These are phyloP conservation scores for Abortiporus biennis DNA, from an alignment of 1,284 basidiomycete genomes.

Conservation along the genomic window DNA sequence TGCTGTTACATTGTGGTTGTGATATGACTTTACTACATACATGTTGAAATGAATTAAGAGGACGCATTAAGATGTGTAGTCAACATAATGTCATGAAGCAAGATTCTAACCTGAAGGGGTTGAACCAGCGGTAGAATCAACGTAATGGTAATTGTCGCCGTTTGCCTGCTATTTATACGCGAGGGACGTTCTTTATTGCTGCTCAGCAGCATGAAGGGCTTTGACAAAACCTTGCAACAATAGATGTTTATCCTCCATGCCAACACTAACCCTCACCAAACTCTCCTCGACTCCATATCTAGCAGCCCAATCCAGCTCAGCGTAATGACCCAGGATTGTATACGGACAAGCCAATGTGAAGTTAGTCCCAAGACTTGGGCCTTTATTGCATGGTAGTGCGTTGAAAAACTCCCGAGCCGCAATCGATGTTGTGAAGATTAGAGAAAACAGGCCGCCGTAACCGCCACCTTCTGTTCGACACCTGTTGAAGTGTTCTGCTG, in stretches of 20 bases:
- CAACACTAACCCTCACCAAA: conserved; percentile 87
- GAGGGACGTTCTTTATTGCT: no score
- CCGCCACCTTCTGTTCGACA: conserved; percentile 55
- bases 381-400: conserved; percentile 78
- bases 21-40: no score
- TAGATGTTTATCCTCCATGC: conserved; percentile 72
- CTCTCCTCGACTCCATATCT: conserved; percentile 81
- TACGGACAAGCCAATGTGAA: conserved; percentile 95
- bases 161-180: no score
- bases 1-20: no score
- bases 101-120: no score
- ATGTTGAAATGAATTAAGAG: no score
- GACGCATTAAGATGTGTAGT: no score
- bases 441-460: conserved; percentile 89
- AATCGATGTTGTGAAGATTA: conserved; percentile 72
- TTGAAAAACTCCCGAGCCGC: conserved; percentile 89
- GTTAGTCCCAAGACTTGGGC: conserved; percentile 93
- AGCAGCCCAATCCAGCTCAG: conserved; percentile 90
- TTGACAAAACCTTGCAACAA: conserved; percentile 59
- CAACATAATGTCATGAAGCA: no score
- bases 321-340: conserved; percentile 89
- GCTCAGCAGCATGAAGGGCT: conserved; percentile 72
- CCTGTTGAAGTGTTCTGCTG: conserved; percentile 66
- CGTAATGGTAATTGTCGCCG: no score
- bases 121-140: no score